phyloP scores from a whole-genome alignment of 148 eudicot species.

The Dysphania ambrosioides region DNA sequence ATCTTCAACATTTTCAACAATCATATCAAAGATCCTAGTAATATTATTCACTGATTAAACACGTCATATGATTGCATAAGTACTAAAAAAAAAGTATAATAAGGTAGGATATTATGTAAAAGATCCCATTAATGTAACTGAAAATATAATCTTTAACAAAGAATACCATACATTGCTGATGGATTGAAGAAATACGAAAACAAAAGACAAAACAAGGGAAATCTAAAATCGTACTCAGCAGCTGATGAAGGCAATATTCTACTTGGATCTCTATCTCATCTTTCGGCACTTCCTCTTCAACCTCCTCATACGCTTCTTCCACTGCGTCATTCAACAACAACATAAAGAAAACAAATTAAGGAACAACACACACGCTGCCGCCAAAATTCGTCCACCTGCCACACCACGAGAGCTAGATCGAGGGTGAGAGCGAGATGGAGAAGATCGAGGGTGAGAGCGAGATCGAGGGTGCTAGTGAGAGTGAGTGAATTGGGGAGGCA shows the following conservation, averaged over 20 bases:
- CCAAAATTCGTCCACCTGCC: too few relatives aligned
- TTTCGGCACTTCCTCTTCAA: slow-evolving; percentile 30
- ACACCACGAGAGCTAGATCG: too few relatives aligned
- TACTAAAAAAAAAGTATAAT: too few relatives aligned
- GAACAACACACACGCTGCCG: too few relatives aligned
- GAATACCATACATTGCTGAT: slow-evolving; percentile 5
- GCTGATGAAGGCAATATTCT: not conserved
- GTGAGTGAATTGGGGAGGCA: too few relatives aligned
- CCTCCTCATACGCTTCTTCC: slow-evolving; percentile 32
- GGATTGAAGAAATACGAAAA: not conserved
- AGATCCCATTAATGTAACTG: not conserved
- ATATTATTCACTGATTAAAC: too few relatives aligned
- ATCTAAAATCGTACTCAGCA: not conserved
- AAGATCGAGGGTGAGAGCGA: too few relatives aligned
- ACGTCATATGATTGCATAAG: too few relatives aligned
- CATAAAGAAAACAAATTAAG: not conserved
- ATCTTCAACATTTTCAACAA: too few relatives aligned
- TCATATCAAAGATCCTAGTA: too few relatives aligned
- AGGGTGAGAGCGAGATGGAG: too few relatives aligned
- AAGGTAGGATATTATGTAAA: not conserved
- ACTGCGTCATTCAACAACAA: slow-evolving; percentile 7
- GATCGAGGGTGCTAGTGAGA: too few relatives aligned
- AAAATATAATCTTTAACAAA: not conserved
- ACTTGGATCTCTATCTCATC: slow-evolving; percentile 30
- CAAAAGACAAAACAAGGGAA: not conserved